Base-by-base conservation (phyloP, 208 protist species). In the Phytomonas serpens region DNA sequence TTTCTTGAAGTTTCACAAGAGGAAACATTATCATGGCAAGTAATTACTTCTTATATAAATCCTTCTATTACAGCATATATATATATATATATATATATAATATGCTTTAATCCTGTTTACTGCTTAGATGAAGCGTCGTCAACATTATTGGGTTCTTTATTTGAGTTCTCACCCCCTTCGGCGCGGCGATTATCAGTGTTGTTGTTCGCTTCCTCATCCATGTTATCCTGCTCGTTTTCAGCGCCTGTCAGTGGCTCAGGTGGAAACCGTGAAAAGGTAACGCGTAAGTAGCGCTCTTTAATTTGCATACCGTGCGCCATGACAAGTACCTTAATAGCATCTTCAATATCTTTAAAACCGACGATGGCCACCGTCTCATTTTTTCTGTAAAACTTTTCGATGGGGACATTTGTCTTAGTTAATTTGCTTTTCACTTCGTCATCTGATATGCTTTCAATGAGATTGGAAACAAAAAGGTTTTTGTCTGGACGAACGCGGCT, bases 241-340 rank as follows among this genome's bases (percentile, higher is more conserved):
- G 62, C 80, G 31, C 72, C 82, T 31, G 42, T 71, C 4, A 79
- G 84, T 19, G 85, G 85, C 7, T 76, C 88, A 0, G 90, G 86
- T 29, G 88, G 82, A 61, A 88, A 90, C 71, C 87, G 85, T 3
- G 90, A 96, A 75, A 96, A 96, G 30, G 87, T 93, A n/a, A 92
- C 77, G 31, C 86, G 82, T 27, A 96, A 73, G 66, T 84, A 90
- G 52, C 83, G 86, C 19, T 86, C 82, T 34, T 88, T 81, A 10
- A 90, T 31, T 51, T 92, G 78, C 68, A 85, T 77, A 7, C 78
- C 86, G 62, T 96, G 88, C 23, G 87, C 51, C n/a, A 77, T 78
- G 63, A 93, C 83, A n/a, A 96, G 78, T 27, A 82, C 90, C 23
- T 87, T 71, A 33, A 96, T 79, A 10, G 88, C 87, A 32, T 78